phyloP scores from a whole-genome alignment of 108 stramenopile species.

The Fragilariopsis cylindrus region DNA sequence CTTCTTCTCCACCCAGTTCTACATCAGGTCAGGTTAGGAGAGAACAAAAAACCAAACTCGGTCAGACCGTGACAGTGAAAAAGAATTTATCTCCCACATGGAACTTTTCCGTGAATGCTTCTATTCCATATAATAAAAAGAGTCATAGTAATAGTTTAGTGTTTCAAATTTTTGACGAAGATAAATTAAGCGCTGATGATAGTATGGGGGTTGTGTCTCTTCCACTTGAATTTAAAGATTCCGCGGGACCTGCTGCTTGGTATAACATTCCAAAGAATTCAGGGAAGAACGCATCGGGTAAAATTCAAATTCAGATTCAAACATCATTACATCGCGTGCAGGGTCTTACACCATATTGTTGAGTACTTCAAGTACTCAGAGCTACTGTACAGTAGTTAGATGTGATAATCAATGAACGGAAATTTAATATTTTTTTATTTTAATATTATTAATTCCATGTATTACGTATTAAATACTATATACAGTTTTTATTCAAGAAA shows the following conservation, averaged over 20 bases:
- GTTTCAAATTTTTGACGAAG: slow-evolving; percentile 17
- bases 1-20: background rate
- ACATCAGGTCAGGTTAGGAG: background rate
- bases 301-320: background rate
- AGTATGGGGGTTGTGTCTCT: background rate
- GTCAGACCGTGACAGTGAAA: background rate
- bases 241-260: background rate
- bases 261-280: slow-evolving; percentile 19
- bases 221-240: slow-evolving; percentile 3
- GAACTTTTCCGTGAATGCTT: background rate
- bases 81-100: slow-evolving; percentile 6
- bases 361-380: background rate
- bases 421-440: no score
- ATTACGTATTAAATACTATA: no score
- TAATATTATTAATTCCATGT: no score
- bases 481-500: no score
- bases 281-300: slow-evolving; percentile 6
- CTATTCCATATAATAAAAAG: background rate
- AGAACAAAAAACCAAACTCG: background rate
- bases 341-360: slow-evolving; percentile 1
- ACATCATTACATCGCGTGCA: slow-evolving; percentile 3
- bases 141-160: background rate
- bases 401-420: no score
- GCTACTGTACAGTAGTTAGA: no score
- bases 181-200: background rate